phyloP scores from a whole-genome alignment of 306 rosid genomes.

The Leucaena leucocephala region DNA sequence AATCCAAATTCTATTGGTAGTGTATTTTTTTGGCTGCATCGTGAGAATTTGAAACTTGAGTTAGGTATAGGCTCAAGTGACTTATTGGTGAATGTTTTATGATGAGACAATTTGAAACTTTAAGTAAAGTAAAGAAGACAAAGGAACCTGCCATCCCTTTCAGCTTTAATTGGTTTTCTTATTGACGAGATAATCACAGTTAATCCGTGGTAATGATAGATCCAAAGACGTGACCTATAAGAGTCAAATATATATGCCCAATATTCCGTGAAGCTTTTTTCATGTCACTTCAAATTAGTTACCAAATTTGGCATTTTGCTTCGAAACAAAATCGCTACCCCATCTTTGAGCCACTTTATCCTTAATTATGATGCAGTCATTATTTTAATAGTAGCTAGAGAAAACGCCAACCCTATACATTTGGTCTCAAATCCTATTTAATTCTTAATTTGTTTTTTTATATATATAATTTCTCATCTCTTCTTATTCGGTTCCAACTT shows the following conservation, averaged over 20 bases:
- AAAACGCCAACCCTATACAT: not conserved
- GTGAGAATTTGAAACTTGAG: not conserved
- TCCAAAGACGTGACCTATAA: not conserved
- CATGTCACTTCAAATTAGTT: not conserved
- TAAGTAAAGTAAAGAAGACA: not conserved
- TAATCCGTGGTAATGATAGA: not conserved
- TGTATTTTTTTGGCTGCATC: not conserved
- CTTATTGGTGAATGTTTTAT: no score
- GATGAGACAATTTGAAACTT: not conserved
- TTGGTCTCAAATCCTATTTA: no score
- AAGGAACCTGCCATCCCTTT: not conserved
- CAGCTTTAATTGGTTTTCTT: not conserved
- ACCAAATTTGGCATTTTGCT: not conserved
- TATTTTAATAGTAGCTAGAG: not conserved
- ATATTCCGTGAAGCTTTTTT: not conserved
- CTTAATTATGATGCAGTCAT: not conserved
- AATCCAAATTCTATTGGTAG: not conserved
- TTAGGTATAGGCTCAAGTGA: not conserved
- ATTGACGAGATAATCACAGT: no score
- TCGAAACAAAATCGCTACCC: not conserved
- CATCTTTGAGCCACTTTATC: not conserved
- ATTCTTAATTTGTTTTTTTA: no score
- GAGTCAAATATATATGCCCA: not conserved
- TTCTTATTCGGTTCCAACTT: not conserved
- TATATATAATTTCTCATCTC: no score